Conservation (phyloP, 2,329 filamentous ascomycete genomes). For the Eurotiales sp. region DNA sequence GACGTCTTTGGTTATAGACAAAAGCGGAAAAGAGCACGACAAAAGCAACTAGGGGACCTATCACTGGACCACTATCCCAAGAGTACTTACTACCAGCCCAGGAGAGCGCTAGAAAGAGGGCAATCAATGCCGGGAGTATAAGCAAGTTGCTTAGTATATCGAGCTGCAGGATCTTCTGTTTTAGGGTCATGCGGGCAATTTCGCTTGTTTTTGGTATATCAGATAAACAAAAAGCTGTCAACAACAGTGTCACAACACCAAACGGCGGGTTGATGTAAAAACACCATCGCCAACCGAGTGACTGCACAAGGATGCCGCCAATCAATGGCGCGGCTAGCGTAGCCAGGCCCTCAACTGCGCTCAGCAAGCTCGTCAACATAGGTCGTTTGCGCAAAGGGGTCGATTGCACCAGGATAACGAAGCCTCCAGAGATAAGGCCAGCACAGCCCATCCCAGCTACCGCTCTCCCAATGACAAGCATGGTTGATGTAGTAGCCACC, state of each 20-base stretch:
- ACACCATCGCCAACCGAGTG: constrained; percentile 50
- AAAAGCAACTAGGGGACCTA: constrained; percentile 5
- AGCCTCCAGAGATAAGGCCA: constrained; percentile 37
- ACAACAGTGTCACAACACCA: neutral
- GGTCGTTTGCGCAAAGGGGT: constrained; percentile 42
- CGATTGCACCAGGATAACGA: constrained; percentile 47
- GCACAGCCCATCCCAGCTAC: constrained; percentile 45
- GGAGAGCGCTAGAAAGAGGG: constrained; percentile 10
- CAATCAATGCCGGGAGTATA: constrained; percentile 5
- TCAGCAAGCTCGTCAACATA: constrained; percentile 43
- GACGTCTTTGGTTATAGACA: constrained; percentile 7
- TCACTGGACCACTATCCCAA: constrained; percentile 3
- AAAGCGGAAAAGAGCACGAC: constrained; percentile 2
- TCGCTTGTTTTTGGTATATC: neutral
- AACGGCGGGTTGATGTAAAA: constrained; percentile 49
- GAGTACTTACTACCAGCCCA: constrained; percentile 12
- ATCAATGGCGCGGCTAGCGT: constrained; percentile 47
- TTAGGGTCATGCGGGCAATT: constrained; percentile 1
- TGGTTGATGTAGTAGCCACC: constrained; percentile 42
- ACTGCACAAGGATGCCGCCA: constrained; percentile 19
- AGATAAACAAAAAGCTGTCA: neutral
- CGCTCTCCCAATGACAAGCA: constrained; percentile 47
- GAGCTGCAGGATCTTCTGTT: constrained; percentile 5
- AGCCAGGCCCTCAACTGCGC: constrained; percentile 48
- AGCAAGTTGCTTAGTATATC: constrained; percentile 8